A percentile compares a stretch with the other conserved stretches of the same genome.
Conservation (phyloP, 2,329 filamentous ascomycete genomes). For the Colletotrichum cereale region DNA sequence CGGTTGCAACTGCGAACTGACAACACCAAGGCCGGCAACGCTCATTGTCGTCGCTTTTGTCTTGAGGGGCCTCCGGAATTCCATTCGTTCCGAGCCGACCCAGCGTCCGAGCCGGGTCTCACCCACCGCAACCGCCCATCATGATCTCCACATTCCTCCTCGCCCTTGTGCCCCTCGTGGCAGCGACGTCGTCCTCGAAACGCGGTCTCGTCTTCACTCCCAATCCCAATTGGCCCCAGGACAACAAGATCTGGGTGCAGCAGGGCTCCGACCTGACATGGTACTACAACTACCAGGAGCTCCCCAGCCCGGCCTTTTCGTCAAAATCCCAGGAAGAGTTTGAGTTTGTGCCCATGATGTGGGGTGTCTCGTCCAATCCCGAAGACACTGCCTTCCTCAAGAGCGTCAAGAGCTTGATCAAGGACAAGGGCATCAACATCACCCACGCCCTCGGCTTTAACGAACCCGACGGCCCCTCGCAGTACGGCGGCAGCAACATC, state of each 20-base stretch:
- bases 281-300: slow-evolving; percentile 84
- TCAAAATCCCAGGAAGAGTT: slow-evolving; percentile 66
- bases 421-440: slow-evolving; percentile 67
- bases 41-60: slow-evolving; percentile 6
- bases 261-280: slow-evolving; percentile 74
- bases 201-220: slow-evolving; percentile 80
- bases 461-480: slow-evolving; percentile 74
- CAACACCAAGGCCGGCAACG: not conserved
- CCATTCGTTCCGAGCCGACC: slow-evolving; percentile 12
- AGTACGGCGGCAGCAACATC: slow-evolving; percentile 73
- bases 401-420: slow-evolving; percentile 67
- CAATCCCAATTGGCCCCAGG: slow-evolving; percentile 64
- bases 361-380: slow-evolving; percentile 67
- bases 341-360: slow-evolving; percentile 86
- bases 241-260: slow-evolving; percentile 75
- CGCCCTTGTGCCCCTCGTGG: slow-evolving; percentile 43
- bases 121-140: slow-evolving; percentile 13
- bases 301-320: slow-evolving; percentile 66
- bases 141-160: slow-evolving; percentile 42
- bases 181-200: slow-evolving; percentile 64
- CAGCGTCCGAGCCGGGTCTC: slow-evolving; percentile 23
- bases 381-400: slow-evolving; percentile 71
- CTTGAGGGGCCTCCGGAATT: not conserved
- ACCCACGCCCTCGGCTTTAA: slow-evolving; percentile 81
- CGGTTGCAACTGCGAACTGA: not conserved